These are phyloP conservation scores for Groenewaldozyma salmanticensis DNA, from an alignment of 805 yeast genomes.

Conservation along the genomic window DNA sequence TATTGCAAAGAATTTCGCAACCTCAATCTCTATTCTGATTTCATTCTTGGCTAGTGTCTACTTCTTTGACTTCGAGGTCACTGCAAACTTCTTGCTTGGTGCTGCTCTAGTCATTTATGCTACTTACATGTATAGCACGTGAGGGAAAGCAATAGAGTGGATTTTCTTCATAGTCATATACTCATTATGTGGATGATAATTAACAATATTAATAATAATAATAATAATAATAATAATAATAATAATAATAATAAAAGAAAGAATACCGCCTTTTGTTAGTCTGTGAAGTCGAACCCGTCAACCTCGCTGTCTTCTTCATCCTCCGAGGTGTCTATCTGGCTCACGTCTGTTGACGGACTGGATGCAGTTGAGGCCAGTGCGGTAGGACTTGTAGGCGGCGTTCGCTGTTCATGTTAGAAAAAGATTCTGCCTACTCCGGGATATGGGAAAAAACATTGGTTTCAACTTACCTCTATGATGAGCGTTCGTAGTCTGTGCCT, in stretches of 20 bases:
- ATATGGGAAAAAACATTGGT: no score
- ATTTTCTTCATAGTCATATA: no score
- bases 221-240: no score
- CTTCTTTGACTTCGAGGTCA: conserved; percentile 28
- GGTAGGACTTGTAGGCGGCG: neutral
- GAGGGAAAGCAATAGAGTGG: no score
- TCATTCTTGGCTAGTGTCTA: conserved; percentile 30
- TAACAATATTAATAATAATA: no score
- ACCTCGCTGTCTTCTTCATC: no score
- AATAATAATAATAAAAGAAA: no score
- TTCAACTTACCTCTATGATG: neutral
- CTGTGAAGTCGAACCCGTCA: no score
- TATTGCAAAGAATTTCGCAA: conserved; percentile 35
- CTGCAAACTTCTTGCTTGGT: conserved; percentile 28
- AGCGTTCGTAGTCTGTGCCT: neutral
- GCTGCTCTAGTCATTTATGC: conserved; percentile 28
- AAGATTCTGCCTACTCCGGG: neutral
- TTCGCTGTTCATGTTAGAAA: neutral
- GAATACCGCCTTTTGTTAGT: no score
- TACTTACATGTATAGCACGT: conserved; percentile 26
- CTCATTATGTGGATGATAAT: no score
- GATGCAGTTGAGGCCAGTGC: neutral
- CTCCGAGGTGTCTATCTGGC: no score
- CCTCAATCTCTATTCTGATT: conserved; percentile 30
- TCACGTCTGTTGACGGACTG: neutral